These are phyloP conservation scores for Macrophomina tecta DNA, from an alignment of 2,329 filamentous ascomycete species.

Conservation along the genomic window DNA sequence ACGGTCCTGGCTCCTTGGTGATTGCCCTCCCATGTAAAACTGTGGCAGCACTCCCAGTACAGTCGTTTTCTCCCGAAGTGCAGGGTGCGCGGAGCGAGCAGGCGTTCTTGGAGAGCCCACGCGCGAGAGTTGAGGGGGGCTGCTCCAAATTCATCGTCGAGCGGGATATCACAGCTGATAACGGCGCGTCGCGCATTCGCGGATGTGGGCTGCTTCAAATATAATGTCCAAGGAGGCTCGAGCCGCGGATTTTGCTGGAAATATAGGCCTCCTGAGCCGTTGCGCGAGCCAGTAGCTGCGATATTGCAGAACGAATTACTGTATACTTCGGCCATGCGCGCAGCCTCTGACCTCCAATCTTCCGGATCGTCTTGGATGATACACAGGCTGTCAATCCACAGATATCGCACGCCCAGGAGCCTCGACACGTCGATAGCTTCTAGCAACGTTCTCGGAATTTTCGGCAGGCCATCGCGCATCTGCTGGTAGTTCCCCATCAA, in stretches of 20 bases:
- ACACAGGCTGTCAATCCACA: slow-evolving; percentile 32
- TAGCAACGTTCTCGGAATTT: slow-evolving; percentile 1
- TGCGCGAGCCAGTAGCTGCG: background rate
- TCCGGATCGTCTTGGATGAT: slow-evolving; percentile 29
- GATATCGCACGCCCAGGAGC: slow-evolving; percentile 3
- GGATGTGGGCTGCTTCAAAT: background rate
- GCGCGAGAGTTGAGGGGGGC: slow-evolving; percentile 33
- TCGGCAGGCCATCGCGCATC: background rate
- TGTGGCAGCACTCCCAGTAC: slow-evolving; percentile 43
- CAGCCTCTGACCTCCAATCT: slow-evolving; percentile 23
- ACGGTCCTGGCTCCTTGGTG: too few relatives aligned
- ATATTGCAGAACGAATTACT: background rate
- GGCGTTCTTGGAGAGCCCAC: slow-evolving; percentile 44
- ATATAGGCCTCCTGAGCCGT: background rate
- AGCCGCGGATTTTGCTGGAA: background rate
- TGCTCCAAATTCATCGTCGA: background rate
- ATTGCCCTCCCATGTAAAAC: background rate
- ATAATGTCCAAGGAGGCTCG: background rate
- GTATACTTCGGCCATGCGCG: slow-evolving; percentile 15
- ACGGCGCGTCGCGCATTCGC: background rate
- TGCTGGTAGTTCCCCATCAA: background rate
- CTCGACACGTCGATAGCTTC: slow-evolving; percentile 2
- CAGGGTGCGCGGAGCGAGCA: slow-evolving; percentile 43
- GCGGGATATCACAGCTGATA: background rate
- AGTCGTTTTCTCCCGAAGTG: slow-evolving; percentile 41